Evolutionary conservation across 2,329 filamentous ascomycete species (phyloP).

Genomic region (Sclerotinia sclerotiorum): DNA sequence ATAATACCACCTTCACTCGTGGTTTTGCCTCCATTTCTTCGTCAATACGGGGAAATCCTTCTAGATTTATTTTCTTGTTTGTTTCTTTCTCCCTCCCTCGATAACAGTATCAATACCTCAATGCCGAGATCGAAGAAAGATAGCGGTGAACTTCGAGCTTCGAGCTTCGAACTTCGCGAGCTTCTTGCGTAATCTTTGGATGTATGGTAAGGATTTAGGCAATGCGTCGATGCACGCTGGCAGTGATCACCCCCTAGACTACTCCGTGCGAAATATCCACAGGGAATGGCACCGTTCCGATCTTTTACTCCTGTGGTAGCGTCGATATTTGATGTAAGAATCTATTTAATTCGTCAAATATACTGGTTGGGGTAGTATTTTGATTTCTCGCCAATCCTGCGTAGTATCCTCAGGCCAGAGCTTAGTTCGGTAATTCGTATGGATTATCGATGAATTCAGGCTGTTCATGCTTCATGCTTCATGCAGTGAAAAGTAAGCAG

Average conservation of each 20-base stretch:
- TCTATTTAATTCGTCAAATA: constrained; percentile 4
- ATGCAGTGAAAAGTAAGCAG: background rate
- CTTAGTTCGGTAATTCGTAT: background rate
- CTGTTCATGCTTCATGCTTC: constrained; percentile 9
- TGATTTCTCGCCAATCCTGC: background rate
- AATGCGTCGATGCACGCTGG: constrained; percentile 15
- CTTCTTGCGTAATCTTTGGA: constrained; percentile 4
- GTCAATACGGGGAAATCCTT: background rate
- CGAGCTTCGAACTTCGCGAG: background rate
- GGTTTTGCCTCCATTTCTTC: constrained; percentile 1
- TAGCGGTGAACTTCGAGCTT: constrained; percentile 16
- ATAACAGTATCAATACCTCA: constrained; percentile 7
- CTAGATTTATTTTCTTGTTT: background rate
- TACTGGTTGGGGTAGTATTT: background rate
- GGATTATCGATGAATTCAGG: constrained; percentile 9
- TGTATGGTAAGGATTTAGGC: background rate
- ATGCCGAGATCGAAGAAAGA: constrained; percentile 8
- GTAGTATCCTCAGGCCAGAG: background rate
- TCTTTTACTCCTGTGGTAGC: background rate
- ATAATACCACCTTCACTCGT: constrained; percentile 33
- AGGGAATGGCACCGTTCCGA: background rate
- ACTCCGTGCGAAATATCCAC: too few species aligned
- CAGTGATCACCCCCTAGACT: constrained; percentile 12
- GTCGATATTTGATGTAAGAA: background rate
- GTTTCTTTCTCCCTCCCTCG: background rate